Evolutionary conservation across 1,284 basidiomycete species (phyloP), one percentile per base, ranked within the genome.

Genomic region (Wolfiporia cocos): DNA sequence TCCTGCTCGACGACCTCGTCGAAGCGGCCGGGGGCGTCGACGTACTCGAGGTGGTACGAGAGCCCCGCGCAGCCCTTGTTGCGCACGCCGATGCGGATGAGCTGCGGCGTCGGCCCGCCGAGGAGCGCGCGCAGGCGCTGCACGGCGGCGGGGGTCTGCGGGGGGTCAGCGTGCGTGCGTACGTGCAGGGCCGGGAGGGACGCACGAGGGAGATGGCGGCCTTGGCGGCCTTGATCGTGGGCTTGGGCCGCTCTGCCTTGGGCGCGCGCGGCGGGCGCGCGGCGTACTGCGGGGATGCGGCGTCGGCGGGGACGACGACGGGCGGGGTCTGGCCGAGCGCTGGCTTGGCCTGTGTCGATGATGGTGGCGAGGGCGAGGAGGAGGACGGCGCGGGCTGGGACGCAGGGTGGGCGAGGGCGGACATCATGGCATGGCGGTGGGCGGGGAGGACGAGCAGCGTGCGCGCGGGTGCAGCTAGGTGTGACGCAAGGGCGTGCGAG

Each of bases 21-120:
- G 59, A 99, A 99, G 64, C 84, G 86, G 3, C 81, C 91, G 0
- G 92, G 86, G 53, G 84, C 73, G 39, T 92, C 83, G 43, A 98
- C 92, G 64, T 99, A 99, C 58, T 99, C 95, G 41, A 99, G 77
- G 62, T 99, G 90, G 66, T 99, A 99, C 21, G 90, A 86, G 64
- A 99, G 81, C 5, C 96, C 96, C 0, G 96, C 96, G 63, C 96
- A 99, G n/a, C 96, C 96, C 67, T 98, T 97, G 67, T 98, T 96
- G 55, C 87, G 82, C 35, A 99, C 93, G 24, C 93, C 92, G 47
- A 99, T 92, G 6, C 95, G 87, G 48, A 99, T 87, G 44, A 96
- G 76, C 58, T 92, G 90, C 1, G 94, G 93, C n/a, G 80, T 81
- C 18, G 90, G 88, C 14, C 84, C 79, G 30, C 74, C 74, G 45